Conservation (phyloP, 163 green algal genomes). For the Volvox carteri region DNA sequence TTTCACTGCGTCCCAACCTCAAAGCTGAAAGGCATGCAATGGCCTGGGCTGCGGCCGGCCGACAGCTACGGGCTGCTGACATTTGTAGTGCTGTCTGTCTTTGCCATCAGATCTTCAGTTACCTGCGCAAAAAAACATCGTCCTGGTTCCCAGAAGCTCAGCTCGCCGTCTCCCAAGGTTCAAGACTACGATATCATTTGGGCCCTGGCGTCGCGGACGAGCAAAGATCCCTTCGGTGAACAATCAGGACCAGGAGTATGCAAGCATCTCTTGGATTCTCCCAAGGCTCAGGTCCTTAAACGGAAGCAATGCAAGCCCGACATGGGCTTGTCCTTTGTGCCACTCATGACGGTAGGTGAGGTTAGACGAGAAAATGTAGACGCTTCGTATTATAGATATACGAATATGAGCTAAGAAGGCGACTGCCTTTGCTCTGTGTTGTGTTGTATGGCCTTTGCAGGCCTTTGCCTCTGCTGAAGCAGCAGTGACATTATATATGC, state of each 20-base stretch:
- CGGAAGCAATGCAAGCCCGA: conserved; percentile 15
- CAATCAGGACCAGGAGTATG: background rate
- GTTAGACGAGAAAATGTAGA: background rate
- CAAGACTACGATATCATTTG: background rate
- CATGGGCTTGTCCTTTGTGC: background rate
- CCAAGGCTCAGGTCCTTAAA: background rate
- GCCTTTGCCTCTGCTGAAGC: background rate
- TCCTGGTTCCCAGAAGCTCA: no score
- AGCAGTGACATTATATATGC: background rate
- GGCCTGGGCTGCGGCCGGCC: background rate
- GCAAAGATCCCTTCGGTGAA: background rate
- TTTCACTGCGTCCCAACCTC: background rate
- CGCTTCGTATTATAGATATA: background rate
- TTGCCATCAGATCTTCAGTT: background rate
- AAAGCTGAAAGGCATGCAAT: background rate
- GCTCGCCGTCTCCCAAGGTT: background rate
- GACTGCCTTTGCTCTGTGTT: background rate
- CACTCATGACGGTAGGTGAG: background rate
- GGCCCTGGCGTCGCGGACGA: background rate
- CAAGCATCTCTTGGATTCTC: background rate
- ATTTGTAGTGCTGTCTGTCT: background rate
- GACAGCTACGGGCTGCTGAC: background rate
- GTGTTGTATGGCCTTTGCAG: background rate
- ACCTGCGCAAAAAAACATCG: background rate
- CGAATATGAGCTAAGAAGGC: background rate